Evolutionary conservation across 2,329 filamentous ascomycete species (phyloP).

Genomic region (Diaporthe helianthi): DNA sequence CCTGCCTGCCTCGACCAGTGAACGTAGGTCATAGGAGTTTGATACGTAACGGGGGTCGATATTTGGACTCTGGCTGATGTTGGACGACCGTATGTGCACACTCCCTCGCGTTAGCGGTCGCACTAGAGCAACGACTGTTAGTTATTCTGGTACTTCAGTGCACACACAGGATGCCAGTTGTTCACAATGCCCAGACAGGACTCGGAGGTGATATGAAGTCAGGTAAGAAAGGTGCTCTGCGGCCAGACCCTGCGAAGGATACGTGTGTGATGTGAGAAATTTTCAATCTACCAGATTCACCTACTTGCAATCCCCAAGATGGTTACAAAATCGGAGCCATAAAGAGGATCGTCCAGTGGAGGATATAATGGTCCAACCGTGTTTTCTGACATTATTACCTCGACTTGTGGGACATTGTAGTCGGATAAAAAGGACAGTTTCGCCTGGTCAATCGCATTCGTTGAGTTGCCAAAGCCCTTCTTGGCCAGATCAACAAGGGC

Average conservation of each 20-base stretch:
- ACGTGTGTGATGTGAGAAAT: neutral
- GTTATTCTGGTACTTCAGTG: slow-evolving; percentile 5
- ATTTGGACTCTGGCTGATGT: slow-evolving; percentile 43
- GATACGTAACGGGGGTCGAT: slow-evolving; percentile 45
- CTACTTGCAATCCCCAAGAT: neutral
- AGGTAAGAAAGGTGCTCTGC: no score
- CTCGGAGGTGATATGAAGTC: neutral
- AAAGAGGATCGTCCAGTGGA: slow-evolving; percentile 40
- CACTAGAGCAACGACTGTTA: slow-evolving; percentile 39
- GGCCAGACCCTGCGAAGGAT: neutral
- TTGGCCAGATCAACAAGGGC: slow-evolving; percentile 44
- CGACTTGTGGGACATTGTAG: slow-evolving; percentile 48
- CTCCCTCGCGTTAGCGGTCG: slow-evolving; percentile 47
- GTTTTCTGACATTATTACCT: slow-evolving; percentile 53
- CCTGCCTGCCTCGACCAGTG: slow-evolving; percentile 39
- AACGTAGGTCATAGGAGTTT: slow-evolving; percentile 42
- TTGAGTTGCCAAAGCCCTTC: slow-evolving; percentile 40
- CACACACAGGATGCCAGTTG: neutral
- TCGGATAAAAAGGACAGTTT: slow-evolving; percentile 50
- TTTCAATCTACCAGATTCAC: neutral
- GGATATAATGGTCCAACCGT: slow-evolving; percentile 51
- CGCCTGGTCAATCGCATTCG: slow-evolving; percentile 45
- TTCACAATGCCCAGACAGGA: neutral
- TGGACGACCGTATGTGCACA: slow-evolving; percentile 46
- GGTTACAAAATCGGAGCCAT: slow-evolving; percentile 42